These are phyloP conservation scores for Neoboletus brunneissimus DNA, from an alignment of 768 basidiomycete genomes.

Conservation along the genomic window DNA sequence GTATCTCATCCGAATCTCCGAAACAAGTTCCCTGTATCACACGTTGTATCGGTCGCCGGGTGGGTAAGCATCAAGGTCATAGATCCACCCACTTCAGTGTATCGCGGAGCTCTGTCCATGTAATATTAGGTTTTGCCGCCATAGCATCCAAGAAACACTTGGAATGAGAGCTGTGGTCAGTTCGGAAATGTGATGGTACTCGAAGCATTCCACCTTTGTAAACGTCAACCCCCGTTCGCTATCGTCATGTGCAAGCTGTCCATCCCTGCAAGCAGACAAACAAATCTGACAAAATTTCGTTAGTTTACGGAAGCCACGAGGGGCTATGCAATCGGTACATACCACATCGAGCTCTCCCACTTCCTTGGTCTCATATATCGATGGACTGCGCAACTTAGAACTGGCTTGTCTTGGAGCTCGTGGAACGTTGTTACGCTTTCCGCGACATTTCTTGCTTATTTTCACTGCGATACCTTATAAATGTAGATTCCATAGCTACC, in stretches of 20 bases:
- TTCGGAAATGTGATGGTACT: background rate
- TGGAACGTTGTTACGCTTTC: background rate
- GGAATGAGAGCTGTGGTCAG: background rate
- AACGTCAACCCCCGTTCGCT: constrained; percentile 17
- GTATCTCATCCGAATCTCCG: constrained; percentile 12
- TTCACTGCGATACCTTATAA: constrained; percentile 3
- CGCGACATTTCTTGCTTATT: constrained; percentile 1
- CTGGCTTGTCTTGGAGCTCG: constrained; percentile 7
- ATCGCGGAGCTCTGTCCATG: constrained; percentile 23
- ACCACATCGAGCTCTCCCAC: constrained; percentile 22
- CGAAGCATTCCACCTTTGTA: constrained; percentile 19
- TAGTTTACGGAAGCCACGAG: background rate
- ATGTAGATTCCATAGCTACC: background rate
- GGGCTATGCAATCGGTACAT: background rate
- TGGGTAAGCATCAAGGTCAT: background rate
- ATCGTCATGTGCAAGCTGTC: constrained; percentile 25
- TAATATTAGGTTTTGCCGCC: constrained; percentile 4
- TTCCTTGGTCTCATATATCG: background rate
- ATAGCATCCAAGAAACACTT: constrained; percentile 22
- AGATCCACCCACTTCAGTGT: constrained; percentile 11
- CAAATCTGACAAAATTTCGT: constrained; percentile 17
- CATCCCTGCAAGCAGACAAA: constrained; percentile 28
- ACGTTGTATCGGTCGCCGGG: background rate
- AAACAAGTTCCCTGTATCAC: constrained; percentile 9
- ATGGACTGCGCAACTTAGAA: constrained; percentile 1